Percentiles rank a stretch among this genome's conserved stretches.
These are phyloP conservation scores for Monosporozyma aerobia DNA, from an alignment of 805 yeast species.

Conservation along the genomic window DNA sequence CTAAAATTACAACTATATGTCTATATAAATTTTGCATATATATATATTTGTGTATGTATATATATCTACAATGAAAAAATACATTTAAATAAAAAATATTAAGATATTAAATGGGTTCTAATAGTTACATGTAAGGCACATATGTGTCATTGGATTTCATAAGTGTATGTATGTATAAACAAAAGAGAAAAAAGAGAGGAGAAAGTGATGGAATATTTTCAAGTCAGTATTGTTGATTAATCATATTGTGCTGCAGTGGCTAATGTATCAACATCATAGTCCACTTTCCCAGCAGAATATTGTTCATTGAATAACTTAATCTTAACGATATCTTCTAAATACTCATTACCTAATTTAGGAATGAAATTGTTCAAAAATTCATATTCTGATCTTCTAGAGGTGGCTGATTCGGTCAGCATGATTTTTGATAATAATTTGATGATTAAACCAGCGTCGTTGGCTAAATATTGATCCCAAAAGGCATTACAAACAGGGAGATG, in stretches of 20 bases:
- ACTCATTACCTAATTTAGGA: slow-evolving; percentile 11
- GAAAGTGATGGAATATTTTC: background rate
- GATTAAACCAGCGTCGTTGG: slow-evolving; percentile 8
- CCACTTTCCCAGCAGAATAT: slow-evolving; percentile 15
- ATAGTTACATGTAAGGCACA: background rate
- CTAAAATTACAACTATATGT: background rate
- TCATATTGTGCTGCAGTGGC: slow-evolving; percentile 13
- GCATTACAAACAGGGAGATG: slow-evolving; percentile 16
- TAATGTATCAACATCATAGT: slow-evolving; percentile 14
- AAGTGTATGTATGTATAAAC: background rate
- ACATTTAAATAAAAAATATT: background rate
- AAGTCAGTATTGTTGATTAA: background rate
- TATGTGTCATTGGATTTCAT: background rate
- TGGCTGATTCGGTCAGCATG: slow-evolving; percentile 10
- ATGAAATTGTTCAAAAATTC: slow-evolving; percentile 10
- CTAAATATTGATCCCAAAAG: slow-evolving; percentile 14
- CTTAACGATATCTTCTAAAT: slow-evolving; percentile 10
- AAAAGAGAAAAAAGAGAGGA: background rate
- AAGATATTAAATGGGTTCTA: background rate
- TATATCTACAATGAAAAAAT: background rate
- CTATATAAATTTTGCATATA: background rate
- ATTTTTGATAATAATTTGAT: slow-evolving; percentile 8
- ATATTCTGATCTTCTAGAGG: slow-evolving; percentile 10
- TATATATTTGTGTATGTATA: too few relatives aligned
- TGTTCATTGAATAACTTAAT: slow-evolving; percentile 14